phyloP scores from a whole-genome alignment of 2,329 filamentous ascomycete genomes.

The Aspergillus tanneri region DNA sequence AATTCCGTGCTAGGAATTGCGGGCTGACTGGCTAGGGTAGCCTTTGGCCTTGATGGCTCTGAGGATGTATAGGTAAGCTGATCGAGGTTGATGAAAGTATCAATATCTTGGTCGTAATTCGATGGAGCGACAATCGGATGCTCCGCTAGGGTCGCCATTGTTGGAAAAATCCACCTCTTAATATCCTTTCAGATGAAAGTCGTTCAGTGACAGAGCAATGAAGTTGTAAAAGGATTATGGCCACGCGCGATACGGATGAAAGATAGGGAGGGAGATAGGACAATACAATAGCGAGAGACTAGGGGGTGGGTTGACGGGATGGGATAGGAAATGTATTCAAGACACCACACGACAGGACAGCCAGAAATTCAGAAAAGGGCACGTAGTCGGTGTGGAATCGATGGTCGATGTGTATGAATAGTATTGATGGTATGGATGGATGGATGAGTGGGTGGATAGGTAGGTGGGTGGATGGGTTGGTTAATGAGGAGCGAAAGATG shows the following conservation, averaged over 20 bases:
- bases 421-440: constrained; percentile 2
- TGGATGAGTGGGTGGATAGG: not conserved
- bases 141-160: constrained; percentile 40
- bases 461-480: constrained; percentile 9
- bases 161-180: not conserved
- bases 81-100: constrained; percentile 49
- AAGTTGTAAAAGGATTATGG: no score
- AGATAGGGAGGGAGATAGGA: not conserved
- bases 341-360: constrained; percentile 2
- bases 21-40: constrained; percentile 37
- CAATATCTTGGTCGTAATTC: constrained; percentile 46
- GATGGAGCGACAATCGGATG: constrained; percentile 30
- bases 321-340: not conserved
- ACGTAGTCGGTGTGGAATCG: not conserved
- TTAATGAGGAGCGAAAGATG: constrained; percentile 9
- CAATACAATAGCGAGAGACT: constrained; percentile 7
- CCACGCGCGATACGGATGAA: no score
- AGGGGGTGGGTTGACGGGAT: not conserved
- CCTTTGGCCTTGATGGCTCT: constrained; percentile 37
- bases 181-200: no score
- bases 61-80: constrained; percentile 43
- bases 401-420: constrained; percentile 1
- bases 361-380: constrained; percentile 10
- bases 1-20: constrained; percentile 39
- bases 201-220: no score